Evolutionary conservation across 2,329 filamentous ascomycete species (phyloP), one percentile per base, ranked within the genome.

Genomic region (Trichocomaceae sp.): DNA sequence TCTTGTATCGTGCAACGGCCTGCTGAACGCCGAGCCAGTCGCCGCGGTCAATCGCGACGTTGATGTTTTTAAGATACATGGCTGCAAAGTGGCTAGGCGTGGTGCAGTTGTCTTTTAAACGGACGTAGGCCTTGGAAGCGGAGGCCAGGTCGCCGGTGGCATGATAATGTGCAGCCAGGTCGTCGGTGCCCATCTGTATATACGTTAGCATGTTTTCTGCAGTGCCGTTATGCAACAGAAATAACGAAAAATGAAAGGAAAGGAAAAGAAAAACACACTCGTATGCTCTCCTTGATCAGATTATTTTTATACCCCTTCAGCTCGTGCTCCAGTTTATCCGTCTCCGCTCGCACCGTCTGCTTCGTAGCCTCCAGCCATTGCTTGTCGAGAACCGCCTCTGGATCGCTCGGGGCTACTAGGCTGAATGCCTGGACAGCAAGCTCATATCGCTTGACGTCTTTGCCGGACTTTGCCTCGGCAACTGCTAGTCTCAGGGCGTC

Each of bases 231-330:
- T n/a, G n/a, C n/a, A n/a, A n/a, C n/a, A n/a, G n/a, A n/a, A n/a
- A n/a, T n/a, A n/a, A n/a, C n/a, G n/a, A n/a, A n/a, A n/a, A n/a
- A n/a, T n/a, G n/a, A n/a, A n/a, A n/a, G n/a, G n/a, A n/a, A n/a
- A n/a, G n/a, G n/a, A n/a, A n/a, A n/a, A n/a, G 10, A 35, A 15
- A 52, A 41, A 66, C 80, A 55, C 77, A 95, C 90, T 62, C 91
- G 76, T 64, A 97, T 96, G 74, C 90, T 96, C 74, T 99, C 93
- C 69, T 96, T 96, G 64, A 99, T 90, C 44, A 97, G 75, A 64
- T 97, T 99, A 68, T 96, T 96, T 73, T 93, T 96, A 72, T 97
- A 97, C 1, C 86, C 86, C 70, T 90, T 91, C 19, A 99, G 77
- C 70, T 97, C 90, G 15, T 81, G 76, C 67, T 96, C 90, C 54